Base-by-base conservation (phyloP, 1,139 yeast species). In the Saccharomyces hybrid region DNA sequence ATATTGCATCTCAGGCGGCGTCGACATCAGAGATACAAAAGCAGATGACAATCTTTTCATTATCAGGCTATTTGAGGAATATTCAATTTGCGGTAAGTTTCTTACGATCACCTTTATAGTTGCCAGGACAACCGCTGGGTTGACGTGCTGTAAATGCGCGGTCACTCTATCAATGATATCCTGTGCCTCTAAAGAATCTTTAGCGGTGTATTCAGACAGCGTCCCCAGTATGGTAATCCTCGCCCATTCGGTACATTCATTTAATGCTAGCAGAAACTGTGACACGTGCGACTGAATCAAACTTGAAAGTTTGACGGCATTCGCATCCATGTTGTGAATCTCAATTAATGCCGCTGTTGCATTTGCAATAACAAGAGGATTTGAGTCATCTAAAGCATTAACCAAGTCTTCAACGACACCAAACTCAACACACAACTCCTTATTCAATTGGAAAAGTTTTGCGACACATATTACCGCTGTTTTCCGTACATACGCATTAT, bases 181-280 rank as follows among this genome's bases (percentile, higher is more conserved):
- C 60, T 80, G 83, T 2, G 96, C 90, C 66, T 91, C 96, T 27
- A 79, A 78, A 1, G 75, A 68, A 53, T 78, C 80, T 2, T 65
- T 60, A 0, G 88, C 76, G 3, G 80, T 72, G 69, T 86, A 93
- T 51, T 86, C 91, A 8, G 89, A 78, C 61, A 95, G 74, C 1
- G 97, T 90, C 1, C 88, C 81, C 60, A 95, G 77, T 50, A 95
- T 88, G 2, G 97, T 84, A 61, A 93, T 87, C 66, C 99, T 81
- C 5, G 99, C 99, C 99, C 99, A 95, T 73, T 95, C 99, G 1
- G 98, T 91, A 73, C 98, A 93, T 73, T 95, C 99, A 70, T 91
- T 91, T 61, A 95, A 77, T 30, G 97, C 96, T 61, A 83, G 77
- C 57, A 95, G 76, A 58, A 93, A 78, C 63, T 67, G 73, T 61